phyloP scores from a whole-genome alignment of 352 stramenopile genomes.

The Phytopythium ostracodes region DNA sequence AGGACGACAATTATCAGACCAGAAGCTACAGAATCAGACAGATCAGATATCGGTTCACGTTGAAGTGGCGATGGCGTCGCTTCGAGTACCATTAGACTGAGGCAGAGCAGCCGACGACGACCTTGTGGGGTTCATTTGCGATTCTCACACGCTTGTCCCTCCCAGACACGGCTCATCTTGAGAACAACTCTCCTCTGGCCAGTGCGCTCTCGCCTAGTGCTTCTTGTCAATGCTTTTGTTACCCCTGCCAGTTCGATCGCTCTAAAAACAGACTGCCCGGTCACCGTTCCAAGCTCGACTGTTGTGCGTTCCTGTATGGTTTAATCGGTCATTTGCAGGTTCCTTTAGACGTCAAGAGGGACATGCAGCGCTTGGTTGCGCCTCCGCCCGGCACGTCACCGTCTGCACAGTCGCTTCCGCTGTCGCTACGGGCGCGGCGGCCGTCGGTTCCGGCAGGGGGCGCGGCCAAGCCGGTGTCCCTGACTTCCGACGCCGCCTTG shows the following conservation, averaged over 20 bases:
- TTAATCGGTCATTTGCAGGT: not conserved
- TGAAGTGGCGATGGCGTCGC: slow-evolving; percentile 1
- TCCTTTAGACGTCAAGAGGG: not conserved
- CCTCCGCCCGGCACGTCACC: not conserved
- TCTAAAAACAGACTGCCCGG: slow-evolving; percentile 2
- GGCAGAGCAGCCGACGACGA: no score
- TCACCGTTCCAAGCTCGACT: not conserved
- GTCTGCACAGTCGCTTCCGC: not conserved
- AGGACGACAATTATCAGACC: not conserved
- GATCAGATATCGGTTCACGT: not conserved
- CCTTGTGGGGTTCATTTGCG: not conserved
- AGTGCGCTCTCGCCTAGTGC: not conserved
- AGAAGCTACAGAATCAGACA: no score
- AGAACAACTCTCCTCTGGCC: no score
- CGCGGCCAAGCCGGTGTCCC: not conserved
- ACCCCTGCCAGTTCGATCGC: not conserved
- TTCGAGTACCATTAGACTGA: no score
- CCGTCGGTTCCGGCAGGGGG: not conserved
- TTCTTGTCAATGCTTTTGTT: not conserved
- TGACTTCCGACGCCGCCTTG: not conserved
- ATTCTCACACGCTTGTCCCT: not conserved
- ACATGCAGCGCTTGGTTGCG: not conserved
- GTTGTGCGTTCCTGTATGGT: not conserved
- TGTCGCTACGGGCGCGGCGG: not conserved
- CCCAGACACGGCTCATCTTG: not conserved